Conservation (phyloP, 2,329 filamentous ascomycete genomes). For the Monosporascus sp. region DNA sequence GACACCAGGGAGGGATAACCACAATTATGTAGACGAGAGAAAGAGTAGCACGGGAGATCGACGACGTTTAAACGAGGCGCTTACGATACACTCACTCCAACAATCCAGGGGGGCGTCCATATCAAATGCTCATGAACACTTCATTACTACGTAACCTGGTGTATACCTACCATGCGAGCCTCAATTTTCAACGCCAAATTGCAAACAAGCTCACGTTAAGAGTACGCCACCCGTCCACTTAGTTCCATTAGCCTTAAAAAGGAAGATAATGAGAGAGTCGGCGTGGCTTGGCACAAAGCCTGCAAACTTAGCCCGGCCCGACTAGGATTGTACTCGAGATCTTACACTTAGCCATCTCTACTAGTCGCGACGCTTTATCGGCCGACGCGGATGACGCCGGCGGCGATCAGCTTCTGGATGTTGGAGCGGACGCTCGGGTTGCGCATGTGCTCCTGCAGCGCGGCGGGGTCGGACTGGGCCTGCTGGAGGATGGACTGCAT, state of each 20-base stretch:
- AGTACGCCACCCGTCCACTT: neutral
- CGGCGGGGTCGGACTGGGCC: slow-evolving; percentile 86
- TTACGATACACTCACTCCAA: neutral
- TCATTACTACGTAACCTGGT: neutral
- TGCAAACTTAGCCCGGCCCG: too few species aligned
- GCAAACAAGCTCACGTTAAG: neutral
- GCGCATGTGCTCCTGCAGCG: slow-evolving; percentile 94
- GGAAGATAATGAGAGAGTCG: neutral
- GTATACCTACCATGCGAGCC: neutral
- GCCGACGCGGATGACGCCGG: slow-evolving; percentile 82
- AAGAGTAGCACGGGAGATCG: too few species aligned
- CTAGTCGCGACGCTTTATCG: slow-evolving; percentile 18
- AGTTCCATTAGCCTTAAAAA: neutral
- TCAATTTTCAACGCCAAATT: neutral
- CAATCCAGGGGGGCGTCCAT: neutral
- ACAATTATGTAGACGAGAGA: too few species aligned
- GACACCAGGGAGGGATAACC: too few species aligned
- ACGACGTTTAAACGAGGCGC: too few species aligned
- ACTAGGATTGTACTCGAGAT: too few species aligned
- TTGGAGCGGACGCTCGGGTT: slow-evolving; percentile 81
- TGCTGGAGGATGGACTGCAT: slow-evolving; percentile 98
- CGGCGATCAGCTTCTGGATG: slow-evolving; percentile 91
- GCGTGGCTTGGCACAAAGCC: too few species aligned
- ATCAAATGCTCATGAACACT: neutral
- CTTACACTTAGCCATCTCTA: neutral